Evolutionary conservation across 352 stramenopile species (phyloP), one percentile per base, ranked within the genome.

Genomic region (Globisporangium lucens): DNA sequence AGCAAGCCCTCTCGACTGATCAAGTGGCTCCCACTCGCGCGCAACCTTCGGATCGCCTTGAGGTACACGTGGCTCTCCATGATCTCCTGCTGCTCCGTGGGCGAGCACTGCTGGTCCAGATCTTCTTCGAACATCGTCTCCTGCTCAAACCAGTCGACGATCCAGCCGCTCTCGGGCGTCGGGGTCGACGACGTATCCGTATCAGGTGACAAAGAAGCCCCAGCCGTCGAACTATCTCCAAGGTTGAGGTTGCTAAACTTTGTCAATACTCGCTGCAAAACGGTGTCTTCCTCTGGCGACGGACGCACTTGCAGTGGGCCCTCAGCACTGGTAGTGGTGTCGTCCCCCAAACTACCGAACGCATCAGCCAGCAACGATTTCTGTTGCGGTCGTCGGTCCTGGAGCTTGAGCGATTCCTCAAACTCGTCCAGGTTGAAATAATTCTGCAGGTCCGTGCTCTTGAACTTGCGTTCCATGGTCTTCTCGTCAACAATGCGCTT

Each of bases 91-190:
- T 93, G 84, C 65, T 95, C 88, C 13, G 66, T 65, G 22, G 70
- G 80, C 10, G 84, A 79, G 69, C 86, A 94, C 61, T 89, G 78
- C 66, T 94, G 83, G 69, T 95, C 85, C 62, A 93, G 53, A 35
- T 92, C 85, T 75, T 95, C 88, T 79, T 95, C 88, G 65, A 95
- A 95, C 88, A 95, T 95, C 4, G 86, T 94, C 67, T 95, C 88
- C 76, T 95, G 88, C 75, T 95, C 88, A 33, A 93, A 95, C 81
- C 85, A 94, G 56, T 94, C 88, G 35, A 93, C 72, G 57, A 94
- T 89, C 61, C 83, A 92, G 29, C 61, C 61, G 17, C 68, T 51
- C 1, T 63, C 55, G 0, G 38, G 30, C 15, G 35, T 4, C 7
- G 22, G 36, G 1, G 38, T 49, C 27, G 58, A 61, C 4, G 57